Evolutionary conservation across 768 basidiomycete species (phyloP).

Genomic region (Hysterangium stoloniferum): DNA sequence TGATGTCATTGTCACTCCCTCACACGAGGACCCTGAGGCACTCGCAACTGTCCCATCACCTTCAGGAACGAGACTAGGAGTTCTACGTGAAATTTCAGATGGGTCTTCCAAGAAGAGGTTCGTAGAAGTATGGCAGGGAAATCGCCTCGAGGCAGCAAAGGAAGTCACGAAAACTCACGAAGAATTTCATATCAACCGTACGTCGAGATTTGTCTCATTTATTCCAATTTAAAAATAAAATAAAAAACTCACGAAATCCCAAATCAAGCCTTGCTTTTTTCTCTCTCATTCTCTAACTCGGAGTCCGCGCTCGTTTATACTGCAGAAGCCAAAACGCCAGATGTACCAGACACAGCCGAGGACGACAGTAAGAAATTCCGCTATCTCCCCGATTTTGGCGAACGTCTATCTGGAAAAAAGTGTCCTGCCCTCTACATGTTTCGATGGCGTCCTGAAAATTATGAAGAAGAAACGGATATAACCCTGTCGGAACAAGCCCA

Average conservation of each 20-base stretch:
- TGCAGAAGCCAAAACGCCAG: conserved; percentile 44
- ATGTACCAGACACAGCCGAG: conserved; percentile 16
- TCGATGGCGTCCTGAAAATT: neutral
- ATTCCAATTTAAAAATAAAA: neutral
- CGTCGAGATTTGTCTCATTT: neutral
- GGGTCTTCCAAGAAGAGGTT: conserved; percentile 34
- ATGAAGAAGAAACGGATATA: neutral
- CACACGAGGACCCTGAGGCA: conserved; percentile 34
- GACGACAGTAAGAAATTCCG: conserved; percentile 36
- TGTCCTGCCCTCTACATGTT: conserved; percentile 49
- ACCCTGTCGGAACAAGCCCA: conserved; percentile 10
- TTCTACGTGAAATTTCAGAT: conserved; percentile 34
- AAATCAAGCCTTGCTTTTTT: conserved; percentile 40
- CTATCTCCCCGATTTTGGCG: conserved; percentile 56
- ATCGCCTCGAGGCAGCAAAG: conserved; percentile 35
- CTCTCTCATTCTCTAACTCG: conserved; percentile 45
- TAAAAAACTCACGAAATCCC: neutral
- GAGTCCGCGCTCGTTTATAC: conserved; percentile 49
- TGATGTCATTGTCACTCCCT: conserved; percentile 17
- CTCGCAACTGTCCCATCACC: conserved; percentile 37
- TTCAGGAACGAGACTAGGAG: conserved; percentile 32
- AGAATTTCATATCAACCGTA: conserved; percentile 57
- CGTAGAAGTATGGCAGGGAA: conserved; percentile 52
- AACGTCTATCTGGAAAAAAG: conserved; percentile 46
- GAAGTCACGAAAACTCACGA: conserved; percentile 55